Evolutionary conservation across 2,329 filamentous ascomycete genomes (phyloP).

Genomic region (Passalora sequoiae): DNA sequence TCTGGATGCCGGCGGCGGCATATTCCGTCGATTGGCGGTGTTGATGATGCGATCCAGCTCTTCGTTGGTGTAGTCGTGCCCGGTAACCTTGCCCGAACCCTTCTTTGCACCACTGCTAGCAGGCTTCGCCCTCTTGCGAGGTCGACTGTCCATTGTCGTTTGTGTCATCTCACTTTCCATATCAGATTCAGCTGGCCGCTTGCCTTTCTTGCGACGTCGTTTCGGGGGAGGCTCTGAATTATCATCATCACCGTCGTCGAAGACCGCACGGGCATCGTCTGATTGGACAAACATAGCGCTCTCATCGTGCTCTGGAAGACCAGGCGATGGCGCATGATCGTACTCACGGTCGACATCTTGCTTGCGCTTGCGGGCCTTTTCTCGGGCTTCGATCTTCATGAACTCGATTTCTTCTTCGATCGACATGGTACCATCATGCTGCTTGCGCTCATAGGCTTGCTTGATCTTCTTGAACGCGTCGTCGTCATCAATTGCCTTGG

Average conservation of each 20-base stretch:
- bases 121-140: conserved; percentile 2
- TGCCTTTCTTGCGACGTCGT: not conserved
- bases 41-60: conserved; percentile 1
- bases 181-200: not conserved
- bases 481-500: too few relatives aligned
- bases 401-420: conserved; percentile 24
- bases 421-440: conserved; percentile 8
- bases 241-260: conserved; percentile 1
- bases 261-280: conserved; percentile 1
- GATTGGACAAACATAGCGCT: conserved; percentile 12
- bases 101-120: conserved; percentile 3
- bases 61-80: not conserved
- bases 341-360: conserved; percentile 16
- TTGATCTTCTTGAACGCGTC: conserved; percentile 9
- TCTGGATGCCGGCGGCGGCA: not conserved
- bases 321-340: conserved; percentile 12
- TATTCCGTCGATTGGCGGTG: not conserved
- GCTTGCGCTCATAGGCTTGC: conserved; percentile 11
- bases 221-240: not conserved
- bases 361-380: conserved; percentile 17
- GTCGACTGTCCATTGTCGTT: not conserved
- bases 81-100: not conserved
- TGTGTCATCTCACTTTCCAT: not conserved
- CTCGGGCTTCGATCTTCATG: conserved; percentile 17
- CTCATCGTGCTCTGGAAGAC: conserved; percentile 8